phyloP scores from a whole-genome alignment of 805 yeast genomes.

The Saccharomycopsis sp. region DNA sequence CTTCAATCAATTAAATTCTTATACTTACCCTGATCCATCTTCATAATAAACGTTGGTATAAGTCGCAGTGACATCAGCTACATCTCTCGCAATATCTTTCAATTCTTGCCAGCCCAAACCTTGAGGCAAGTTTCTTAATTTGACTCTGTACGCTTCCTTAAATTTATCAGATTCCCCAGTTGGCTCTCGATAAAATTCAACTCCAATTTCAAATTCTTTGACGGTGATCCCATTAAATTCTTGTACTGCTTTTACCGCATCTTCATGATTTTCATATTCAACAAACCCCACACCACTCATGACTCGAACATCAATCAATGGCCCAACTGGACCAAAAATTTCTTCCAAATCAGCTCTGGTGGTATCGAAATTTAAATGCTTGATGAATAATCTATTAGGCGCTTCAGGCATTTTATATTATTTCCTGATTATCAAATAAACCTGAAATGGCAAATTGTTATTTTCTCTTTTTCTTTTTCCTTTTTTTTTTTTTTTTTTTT shows the following conservation, averaged over 20 bases:
- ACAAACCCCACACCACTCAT: conserved; percentile 86
- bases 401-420: too few species aligned
- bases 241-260: conserved; percentile 69
- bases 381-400: conserved; percentile 3
- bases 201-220: conserved; percentile 44
- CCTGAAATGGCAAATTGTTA: neutral
- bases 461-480: neutral
- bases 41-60: conserved; percentile 14
- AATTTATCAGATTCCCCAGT: conserved; percentile 15
- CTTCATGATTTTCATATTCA: conserved; percentile 68
- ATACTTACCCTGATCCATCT: conserved; percentile 7
- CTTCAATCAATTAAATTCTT: neutral
- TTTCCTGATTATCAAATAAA: too few species aligned
- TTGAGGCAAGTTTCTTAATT: conserved; percentile 64
- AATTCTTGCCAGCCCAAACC: conserved; percentile 82
- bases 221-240: conserved; percentile 66
- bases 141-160: conserved; percentile 48
- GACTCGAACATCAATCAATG: conserved; percentile 58
- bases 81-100: conserved; percentile 80
- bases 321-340: conserved; percentile 60
- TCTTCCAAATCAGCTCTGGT: conserved; percentile 53
- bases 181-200: conserved; percentile 32
- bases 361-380: conserved; percentile 19
- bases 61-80: conserved; percentile 29
- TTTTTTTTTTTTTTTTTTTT: neutral